These are phyloP conservation scores for Porogramme epimiltina DNA, from an alignment of 1,284 basidiomycete species.

Conservation along the genomic window DNA sequence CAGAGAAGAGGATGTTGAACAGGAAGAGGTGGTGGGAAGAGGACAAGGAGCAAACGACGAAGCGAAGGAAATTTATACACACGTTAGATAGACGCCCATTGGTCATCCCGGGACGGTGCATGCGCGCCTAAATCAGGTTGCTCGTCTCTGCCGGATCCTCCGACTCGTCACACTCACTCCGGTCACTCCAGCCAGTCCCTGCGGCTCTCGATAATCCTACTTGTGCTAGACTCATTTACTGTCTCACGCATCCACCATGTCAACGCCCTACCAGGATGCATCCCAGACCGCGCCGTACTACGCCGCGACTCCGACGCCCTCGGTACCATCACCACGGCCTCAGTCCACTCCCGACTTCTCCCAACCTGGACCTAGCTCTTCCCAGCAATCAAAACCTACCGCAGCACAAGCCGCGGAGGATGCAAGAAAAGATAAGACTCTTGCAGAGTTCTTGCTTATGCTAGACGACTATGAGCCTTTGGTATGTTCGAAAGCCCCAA, in stretches of 20 bases:
- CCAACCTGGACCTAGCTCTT: constrained; percentile 27
- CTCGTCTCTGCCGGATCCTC: no score
- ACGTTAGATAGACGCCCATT: neutral
- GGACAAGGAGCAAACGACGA: neutral
- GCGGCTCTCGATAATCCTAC: no score
- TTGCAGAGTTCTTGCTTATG: constrained; percentile 95
- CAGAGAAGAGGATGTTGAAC: neutral
- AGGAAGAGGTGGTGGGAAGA: neutral
- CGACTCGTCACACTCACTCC: no score
- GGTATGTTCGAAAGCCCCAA: constrained; percentile 47
- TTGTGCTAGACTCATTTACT: no score
- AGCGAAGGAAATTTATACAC: constrained; percentile 14
- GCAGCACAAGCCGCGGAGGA: constrained; percentile 79
- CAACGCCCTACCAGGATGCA: constrained; percentile 26
- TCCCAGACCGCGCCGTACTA: constrained; percentile 23
- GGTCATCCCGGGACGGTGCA: neutral
- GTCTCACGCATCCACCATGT: constrained; percentile 22
- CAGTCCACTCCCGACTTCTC: constrained; percentile 28
- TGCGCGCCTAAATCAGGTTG: no score
- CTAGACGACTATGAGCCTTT: constrained; percentile 96
- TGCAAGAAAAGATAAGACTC: constrained; percentile 83
- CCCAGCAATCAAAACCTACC: constrained; percentile 39
- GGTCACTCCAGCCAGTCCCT: no score
- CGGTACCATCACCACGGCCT: constrained; percentile 19
- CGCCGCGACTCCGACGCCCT: constrained; percentile 20